Conservation (phyloP, 1,139 yeast genomes). For the Taphrina deformans region DNA sequence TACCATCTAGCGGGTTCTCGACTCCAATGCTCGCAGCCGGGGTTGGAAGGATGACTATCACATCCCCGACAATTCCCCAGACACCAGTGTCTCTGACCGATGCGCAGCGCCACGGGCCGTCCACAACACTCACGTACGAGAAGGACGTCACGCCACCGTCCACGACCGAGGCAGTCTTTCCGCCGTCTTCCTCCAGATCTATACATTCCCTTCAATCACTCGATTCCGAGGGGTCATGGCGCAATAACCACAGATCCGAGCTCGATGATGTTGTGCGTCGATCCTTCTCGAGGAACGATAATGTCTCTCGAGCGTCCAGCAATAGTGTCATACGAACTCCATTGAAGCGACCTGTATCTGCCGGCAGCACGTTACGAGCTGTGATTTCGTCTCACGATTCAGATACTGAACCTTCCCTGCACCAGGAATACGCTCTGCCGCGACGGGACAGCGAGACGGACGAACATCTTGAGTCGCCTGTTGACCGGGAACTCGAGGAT, state of each 20-base stretch:
- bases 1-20: background rate
- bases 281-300: conserved; percentile 21
- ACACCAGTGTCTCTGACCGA: background rate
- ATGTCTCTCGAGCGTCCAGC: background rate
- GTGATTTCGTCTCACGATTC: conserved; percentile 2
- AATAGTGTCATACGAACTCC: background rate
- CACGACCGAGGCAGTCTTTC: background rate
- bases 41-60: background rate
- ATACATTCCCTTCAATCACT: conserved; percentile 22
- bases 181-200: background rate
- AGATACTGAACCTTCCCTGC: background rate
- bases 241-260: background rate
- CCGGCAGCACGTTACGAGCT: background rate
- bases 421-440: background rate
- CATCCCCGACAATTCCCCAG: background rate
- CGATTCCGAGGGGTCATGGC: conserved; percentile 26
- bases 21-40: background rate
- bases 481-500: background rate
- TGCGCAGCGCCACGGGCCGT: background rate
- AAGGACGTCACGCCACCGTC: background rate
- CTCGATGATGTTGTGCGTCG: conserved; percentile 20
- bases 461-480: background rate
- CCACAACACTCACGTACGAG: background rate
- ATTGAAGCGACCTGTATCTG: background rate
- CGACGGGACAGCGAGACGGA: background rate